Conservation (phyloP, 106 monocot species). For the Dendrobium chrysotoxum region DNA sequence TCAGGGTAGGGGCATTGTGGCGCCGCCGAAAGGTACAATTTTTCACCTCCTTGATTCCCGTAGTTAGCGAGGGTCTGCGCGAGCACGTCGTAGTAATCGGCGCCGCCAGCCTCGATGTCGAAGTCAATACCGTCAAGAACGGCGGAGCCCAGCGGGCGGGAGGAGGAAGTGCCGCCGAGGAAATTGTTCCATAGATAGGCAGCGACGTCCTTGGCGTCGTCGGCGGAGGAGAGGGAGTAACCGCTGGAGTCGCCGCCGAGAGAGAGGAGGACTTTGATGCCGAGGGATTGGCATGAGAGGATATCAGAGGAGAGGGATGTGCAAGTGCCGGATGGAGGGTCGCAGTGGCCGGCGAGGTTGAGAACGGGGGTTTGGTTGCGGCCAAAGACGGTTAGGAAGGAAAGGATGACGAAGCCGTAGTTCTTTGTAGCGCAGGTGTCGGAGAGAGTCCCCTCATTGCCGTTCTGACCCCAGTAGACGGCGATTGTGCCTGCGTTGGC, state of each 20-base stretch:
- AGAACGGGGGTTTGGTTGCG: conserved; percentile 43
- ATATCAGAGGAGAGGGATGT: conserved; percentile 28
- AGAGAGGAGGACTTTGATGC: conserved; percentile 39
- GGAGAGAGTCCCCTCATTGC: conserved; percentile 46
- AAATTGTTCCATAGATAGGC: conserved; percentile 53
- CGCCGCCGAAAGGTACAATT: conserved; percentile 43
- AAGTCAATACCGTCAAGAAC: conserved; percentile 56
- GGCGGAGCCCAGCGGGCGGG: conserved; percentile 42
- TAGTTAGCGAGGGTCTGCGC: conserved; percentile 16
- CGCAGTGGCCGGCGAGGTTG: conserved; percentile 61
- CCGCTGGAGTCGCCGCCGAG: conserved; percentile 32
- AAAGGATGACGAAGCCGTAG: conserved; percentile 42
- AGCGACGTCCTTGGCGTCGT: conserved; percentile 36
- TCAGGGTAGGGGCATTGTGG: conserved; percentile 60
- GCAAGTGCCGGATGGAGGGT: conserved; percentile 26
- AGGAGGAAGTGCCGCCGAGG: conserved; percentile 32
- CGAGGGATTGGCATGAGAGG: conserved; percentile 13
- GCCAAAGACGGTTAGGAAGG: conserved; percentile 61
- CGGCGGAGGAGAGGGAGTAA: conserved; percentile 31
- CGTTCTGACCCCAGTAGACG: conserved; percentile 89
- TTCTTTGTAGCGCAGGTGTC: conserved; percentile 32
- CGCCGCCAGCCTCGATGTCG: conserved; percentile 36
- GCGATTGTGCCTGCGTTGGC: conserved; percentile 46
- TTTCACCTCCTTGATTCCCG: conserved; percentile 13
- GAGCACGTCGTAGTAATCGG: conserved; percentile 28